Percentiles rank a stretch among this genome's conserved stretches.
phyloP scores from a whole-genome alignment of 768 basidiomycete species.

The Paxillus ammoniavirescens region DNA sequence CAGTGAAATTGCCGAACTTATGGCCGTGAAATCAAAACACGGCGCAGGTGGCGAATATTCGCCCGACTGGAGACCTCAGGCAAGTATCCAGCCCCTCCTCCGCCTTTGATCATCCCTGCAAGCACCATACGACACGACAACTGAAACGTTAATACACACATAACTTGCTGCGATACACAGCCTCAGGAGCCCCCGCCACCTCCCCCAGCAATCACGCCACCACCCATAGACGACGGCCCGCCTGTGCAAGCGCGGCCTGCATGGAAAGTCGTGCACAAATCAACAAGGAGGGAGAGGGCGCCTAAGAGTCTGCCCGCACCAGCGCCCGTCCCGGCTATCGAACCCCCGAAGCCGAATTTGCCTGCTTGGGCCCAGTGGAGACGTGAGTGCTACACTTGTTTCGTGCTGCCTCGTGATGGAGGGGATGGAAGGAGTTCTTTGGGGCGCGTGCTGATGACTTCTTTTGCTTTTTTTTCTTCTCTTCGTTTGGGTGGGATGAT shows the following conservation, averaged over 20 bases:
- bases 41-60: constrained; percentile 77
- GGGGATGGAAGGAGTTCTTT: too few relatives aligned
- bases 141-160: not conserved
- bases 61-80: constrained; percentile 70
- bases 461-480: too few relatives aligned
- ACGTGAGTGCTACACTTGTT: constrained; percentile 45
- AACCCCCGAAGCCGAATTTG: constrained; percentile 48
- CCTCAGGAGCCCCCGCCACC: constrained; percentile 38
- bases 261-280: constrained; percentile 73
- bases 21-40: constrained; percentile 81
- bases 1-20: constrained; percentile 83
- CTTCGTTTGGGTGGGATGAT: not conserved
- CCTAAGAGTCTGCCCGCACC: constrained; percentile 44
- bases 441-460: not conserved
- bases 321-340: constrained; percentile 36
- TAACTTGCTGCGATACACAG: constrained; percentile 10
- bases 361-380: constrained; percentile 89
- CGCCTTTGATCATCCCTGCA: not conserved
- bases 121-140: not conserved
- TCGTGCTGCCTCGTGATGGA: too few relatives aligned
- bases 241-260: constrained; percentile 57
- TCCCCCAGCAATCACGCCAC: constrained; percentile 41
- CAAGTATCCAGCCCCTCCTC: constrained; percentile 24
- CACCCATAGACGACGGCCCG: constrained; percentile 46
- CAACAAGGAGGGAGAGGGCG: constrained; percentile 50